These are phyloP conservation scores for Colletotrichum sp. DNA, from an alignment of 2,329 filamentous ascomycete species.

Conservation along the genomic window DNA sequence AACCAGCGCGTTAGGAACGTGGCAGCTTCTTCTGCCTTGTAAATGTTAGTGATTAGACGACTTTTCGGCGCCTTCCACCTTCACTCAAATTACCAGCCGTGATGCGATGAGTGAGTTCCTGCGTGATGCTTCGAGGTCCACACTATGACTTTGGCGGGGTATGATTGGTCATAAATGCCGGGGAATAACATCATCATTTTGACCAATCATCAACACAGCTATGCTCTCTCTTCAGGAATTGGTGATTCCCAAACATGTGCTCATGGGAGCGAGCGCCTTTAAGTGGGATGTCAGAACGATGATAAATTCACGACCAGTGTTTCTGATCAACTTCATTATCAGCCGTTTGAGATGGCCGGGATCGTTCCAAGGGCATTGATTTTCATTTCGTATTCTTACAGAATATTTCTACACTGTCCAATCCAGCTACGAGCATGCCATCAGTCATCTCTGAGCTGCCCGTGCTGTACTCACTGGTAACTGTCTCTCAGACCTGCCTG, in stretches of 20 bases:
- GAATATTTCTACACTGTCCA: neutral
- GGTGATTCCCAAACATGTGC: too few species aligned
- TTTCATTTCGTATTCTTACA: neutral
- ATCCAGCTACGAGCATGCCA: neutral
- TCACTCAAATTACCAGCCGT: neutral
- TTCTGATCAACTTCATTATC: neutral
- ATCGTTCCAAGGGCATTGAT: neutral
- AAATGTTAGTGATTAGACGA: too few species aligned
- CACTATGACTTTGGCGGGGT: neutral
- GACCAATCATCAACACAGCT: neutral
- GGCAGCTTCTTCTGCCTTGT: neutral
- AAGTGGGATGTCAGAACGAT: neutral
- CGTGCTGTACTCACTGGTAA: neutral
- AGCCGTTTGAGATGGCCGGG: rapidly evolving
- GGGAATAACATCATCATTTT: neutral
- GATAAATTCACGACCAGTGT: neutral
- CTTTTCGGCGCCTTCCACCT: neutral
- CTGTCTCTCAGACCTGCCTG: neutral
- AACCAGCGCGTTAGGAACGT: neutral
- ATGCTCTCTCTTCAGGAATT: neutral
- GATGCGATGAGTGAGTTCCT: slow-evolving; percentile 5
- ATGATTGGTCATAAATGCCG: slow-evolving; percentile 1
- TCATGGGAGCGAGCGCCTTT: neutral
- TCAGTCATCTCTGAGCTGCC: neutral
- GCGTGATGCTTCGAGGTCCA: neutral